Evolutionary conservation across 495 filamentous ascomycete genomes (phyloP).

Genomic region (Parmelia sp.): DNA sequence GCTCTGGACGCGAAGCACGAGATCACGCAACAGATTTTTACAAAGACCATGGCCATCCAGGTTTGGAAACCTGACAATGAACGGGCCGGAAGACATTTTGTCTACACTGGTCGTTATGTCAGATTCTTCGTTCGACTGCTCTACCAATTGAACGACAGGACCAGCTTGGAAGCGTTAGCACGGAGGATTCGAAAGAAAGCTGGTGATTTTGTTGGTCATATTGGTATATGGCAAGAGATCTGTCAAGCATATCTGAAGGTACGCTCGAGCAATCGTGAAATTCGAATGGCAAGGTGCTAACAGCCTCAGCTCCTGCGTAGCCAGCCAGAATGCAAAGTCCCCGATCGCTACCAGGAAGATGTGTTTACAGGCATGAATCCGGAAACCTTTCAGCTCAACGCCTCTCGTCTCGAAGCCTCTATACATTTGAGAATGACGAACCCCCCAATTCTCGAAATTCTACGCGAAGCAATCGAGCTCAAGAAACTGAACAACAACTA

Average conservation of each 20-base stretch:
- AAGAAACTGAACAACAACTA: slow-evolving; percentile 87
- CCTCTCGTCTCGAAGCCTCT: slow-evolving; percentile 48
- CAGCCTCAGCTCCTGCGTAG: slow-evolving; percentile 56
- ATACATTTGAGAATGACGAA: slow-evolving; percentile 38
- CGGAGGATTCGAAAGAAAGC: slow-evolving; percentile 76
- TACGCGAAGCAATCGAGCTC: slow-evolving; percentile 78
- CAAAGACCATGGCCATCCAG: slow-evolving; percentile 88
- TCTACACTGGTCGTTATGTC: slow-evolving; percentile 88
- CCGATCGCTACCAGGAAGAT: slow-evolving; percentile 62
- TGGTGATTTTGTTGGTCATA: slow-evolving; percentile 78
- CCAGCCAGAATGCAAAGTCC: slow-evolving; percentile 48
- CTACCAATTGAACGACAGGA: slow-evolving; percentile 65
- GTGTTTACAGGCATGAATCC: slow-evolving; percentile 70
- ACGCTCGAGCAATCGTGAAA: slow-evolving; percentile 3
- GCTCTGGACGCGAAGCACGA: slow-evolving; percentile 65
- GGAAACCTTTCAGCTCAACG: slow-evolving; percentile 71
- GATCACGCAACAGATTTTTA: slow-evolving; percentile 81
- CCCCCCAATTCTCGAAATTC: slow-evolving; percentile 52
- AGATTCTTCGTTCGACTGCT: slow-evolving; percentile 71
- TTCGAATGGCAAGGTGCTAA: not conserved
- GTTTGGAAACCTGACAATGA: slow-evolving; percentile 96
- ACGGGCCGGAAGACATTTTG: slow-evolving; percentile 83
- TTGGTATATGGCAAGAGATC: slow-evolving; percentile 75
- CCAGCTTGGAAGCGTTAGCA: slow-evolving; percentile 72
- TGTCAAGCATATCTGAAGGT: slow-evolving; percentile 64